Conservation (phyloP, 306 rosid species). For the Rosa chinensis region DNA sequence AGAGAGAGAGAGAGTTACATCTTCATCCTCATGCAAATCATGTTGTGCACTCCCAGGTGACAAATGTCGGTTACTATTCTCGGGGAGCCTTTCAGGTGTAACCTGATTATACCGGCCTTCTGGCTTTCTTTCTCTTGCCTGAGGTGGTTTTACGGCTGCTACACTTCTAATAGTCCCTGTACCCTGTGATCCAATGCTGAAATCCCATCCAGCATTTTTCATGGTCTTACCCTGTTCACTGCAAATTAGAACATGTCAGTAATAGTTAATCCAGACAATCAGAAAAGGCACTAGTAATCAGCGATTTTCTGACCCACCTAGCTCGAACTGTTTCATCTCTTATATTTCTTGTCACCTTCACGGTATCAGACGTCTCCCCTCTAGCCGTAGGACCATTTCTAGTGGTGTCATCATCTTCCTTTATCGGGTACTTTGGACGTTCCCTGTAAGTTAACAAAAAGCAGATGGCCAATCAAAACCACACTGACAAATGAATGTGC, state of each 20-base stretch:
- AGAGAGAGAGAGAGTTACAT: constrained; percentile 53
- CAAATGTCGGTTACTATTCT: constrained; percentile 52
- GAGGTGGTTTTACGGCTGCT: constrained; percentile 77
- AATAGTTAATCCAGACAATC: constrained; percentile 31
- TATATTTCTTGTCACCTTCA: constrained; percentile 59
- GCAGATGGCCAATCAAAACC: constrained; percentile 24
- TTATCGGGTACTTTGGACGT: constrained; percentile 79
- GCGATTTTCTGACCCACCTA: constrained; percentile 55
- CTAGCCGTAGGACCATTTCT: constrained; percentile 56
- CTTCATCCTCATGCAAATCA: constrained; percentile 54
- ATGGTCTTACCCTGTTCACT: constrained; percentile 72
- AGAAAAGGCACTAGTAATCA: constrained; percentile 14
- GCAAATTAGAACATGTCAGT: constrained; percentile 41
- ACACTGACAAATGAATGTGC: constrained; percentile 11
- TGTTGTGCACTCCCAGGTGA: constrained; percentile 47
- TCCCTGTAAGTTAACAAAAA: constrained; percentile 60
- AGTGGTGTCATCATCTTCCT: constrained; percentile 58
- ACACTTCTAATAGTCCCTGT: constrained; percentile 78
- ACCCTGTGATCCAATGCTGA: constrained; percentile 78
- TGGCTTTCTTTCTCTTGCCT: constrained; percentile 65
- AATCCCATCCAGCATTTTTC: constrained; percentile 97
- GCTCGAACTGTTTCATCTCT: constrained; percentile 64
- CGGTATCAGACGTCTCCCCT: constrained; percentile 68
- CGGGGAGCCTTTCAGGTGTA: constrained; percentile 55
- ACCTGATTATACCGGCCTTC: constrained; percentile 55